Evolutionary conservation across 78 protist genomes (phyloP), one percentile per base, ranked within the genome.

Genomic region (Creolimax fragrantissima): DNA sequence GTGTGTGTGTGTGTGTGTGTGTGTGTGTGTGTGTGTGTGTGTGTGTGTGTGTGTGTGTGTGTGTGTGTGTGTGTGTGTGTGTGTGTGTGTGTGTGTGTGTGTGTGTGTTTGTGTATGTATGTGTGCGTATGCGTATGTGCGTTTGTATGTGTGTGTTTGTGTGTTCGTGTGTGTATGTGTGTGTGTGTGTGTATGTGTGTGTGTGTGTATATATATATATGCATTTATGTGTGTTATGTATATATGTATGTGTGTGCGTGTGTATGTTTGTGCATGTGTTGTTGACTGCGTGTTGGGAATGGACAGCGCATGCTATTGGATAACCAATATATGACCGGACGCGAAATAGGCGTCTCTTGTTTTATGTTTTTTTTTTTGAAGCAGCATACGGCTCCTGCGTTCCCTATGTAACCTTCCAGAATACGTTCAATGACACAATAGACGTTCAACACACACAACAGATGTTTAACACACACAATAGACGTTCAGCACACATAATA

Each of bases 91-190:
- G 39, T 88, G 45, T 88, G 90, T 88, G 45, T 88, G 90, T 88
- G 45, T 88, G 90, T 88, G 45, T 88, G 90, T 88, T 17, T 88
- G 90, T 88, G 45, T 88, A 45, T 88, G 45, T 88, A 47, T 88
- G 47, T 88, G 90, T 88, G 47, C 43, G 90, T 88, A n/a, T 88
- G 90, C 43, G 47, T 88, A 47, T 88, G 47, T 88, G 90, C 2
- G 90, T 88, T 43, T 88, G 47, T 2, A 47, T 88, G 90, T 2
- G 45, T 2, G 35, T 88, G 90, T 88, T 43, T 88, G 90, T 88
- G 47, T 88, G 90, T 5, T 11, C 1, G 74, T 58, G 74, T 58
- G 74, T 1, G 74, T 58, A 24, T 58, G 74, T 1, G 74, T 58
- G 74, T 58, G 74, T 58, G 1, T 58, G 74, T 58, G 1, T 58